phyloP scores from a whole-genome alignment of 2,329 filamentous ascomycete species.

The Xylaria arbuscula region DNA sequence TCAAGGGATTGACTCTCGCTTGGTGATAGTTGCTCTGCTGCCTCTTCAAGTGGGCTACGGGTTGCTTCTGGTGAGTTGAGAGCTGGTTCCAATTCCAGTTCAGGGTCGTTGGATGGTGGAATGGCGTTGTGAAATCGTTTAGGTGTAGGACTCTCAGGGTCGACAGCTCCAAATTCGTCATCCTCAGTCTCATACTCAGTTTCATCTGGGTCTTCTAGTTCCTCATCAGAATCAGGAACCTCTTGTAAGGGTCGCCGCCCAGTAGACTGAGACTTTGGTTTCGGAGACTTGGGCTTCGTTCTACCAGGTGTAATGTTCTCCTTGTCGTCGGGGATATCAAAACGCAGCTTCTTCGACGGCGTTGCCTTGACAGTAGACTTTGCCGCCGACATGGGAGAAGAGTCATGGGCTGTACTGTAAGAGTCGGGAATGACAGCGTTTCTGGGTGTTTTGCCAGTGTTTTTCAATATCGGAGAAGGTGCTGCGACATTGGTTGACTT shows the following conservation, averaged over 20 bases:
- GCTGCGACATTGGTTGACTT: slow-evolving; percentile 45
- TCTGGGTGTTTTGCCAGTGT: slow-evolving; percentile 40
- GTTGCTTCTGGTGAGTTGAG: slow-evolving; percentile 33
- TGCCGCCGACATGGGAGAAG: slow-evolving; percentile 41
- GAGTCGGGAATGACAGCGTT: slow-evolving; percentile 47
- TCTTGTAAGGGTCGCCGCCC: slow-evolving; percentile 45
- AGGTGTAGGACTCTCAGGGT: slow-evolving; percentile 36
- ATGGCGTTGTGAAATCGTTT: slow-evolving; percentile 13
- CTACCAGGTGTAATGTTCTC: slow-evolving; percentile 51
- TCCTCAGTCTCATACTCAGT: slow-evolving; percentile 44
- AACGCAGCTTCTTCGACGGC: slow-evolving; percentile 45
- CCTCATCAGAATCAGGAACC: slow-evolving; percentile 48
- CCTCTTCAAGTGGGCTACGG: slow-evolving; percentile 38
- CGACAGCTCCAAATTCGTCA: slow-evolving; percentile 35
- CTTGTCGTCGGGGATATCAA: slow-evolving; percentile 49
- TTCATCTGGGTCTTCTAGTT: slow-evolving; percentile 40
- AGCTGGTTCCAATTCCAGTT: slow-evolving; percentile 32
- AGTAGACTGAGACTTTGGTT: slow-evolving; percentile 39
- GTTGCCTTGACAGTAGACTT: slow-evolving; percentile 41
- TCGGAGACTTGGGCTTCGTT: slow-evolving; percentile 49
- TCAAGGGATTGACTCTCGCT: slow-evolving; percentile 27
- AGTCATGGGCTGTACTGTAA: slow-evolving; percentile 46
- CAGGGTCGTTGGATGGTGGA: slow-evolving; percentile 4
- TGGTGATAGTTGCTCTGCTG: slow-evolving; percentile 37
- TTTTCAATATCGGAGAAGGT: slow-evolving; percentile 41